phyloP scores from a whole-genome alignment of 192 early-diverging fungal species.

The Kappamyces sp. region DNA sequence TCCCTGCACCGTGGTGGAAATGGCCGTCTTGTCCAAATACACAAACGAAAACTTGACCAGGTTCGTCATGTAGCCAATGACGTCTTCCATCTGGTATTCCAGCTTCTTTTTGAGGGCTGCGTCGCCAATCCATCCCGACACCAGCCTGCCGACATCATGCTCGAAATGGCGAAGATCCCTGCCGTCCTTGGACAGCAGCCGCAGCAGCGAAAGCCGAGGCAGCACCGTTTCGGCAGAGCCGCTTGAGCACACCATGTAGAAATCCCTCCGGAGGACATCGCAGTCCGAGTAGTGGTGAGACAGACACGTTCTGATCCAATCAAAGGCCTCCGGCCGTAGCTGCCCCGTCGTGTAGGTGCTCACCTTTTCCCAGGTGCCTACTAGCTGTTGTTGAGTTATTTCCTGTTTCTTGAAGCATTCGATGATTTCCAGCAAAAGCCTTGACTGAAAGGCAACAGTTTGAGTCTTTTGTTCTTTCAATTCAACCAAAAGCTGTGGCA shows the following conservation, averaged over 20 bases:
- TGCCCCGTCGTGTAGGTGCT: slow-evolving; percentile 7
- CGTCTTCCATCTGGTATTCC: not conserved
- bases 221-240: not conserved
- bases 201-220: slow-evolving; percentile 6
- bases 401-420: not conserved
- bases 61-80: slow-evolving; percentile 21
- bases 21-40: slow-evolving; percentile 7
- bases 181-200: slow-evolving; percentile 24
- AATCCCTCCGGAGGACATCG: slow-evolving; percentile 8
- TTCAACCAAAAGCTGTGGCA: no score
- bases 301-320: slow-evolving; percentile 5
- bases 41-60: slow-evolving; percentile 33
- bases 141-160: slow-evolving; percentile 15
- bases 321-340: slow-evolving; percentile 12
- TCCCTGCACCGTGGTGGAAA: slow-evolving; percentile 12
- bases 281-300: slow-evolving; percentile 4
- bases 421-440: not conserved
- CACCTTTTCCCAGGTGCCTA: slow-evolving; percentile 4
- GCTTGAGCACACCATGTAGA: slow-evolving; percentile 2
- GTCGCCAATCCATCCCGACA: slow-evolving; percentile 1
- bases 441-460: slow-evolving; percentile 6
- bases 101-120: slow-evolving; percentile 3
- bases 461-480: slow-evolving; percentile 5
- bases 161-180: slow-evolving; percentile 28
- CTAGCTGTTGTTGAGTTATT: slow-evolving; percentile 5